These are phyloP conservation scores for Alternaria alternata DNA, from an alignment of 2,329 filamentous ascomycete genomes.

Conservation along the genomic window DNA sequence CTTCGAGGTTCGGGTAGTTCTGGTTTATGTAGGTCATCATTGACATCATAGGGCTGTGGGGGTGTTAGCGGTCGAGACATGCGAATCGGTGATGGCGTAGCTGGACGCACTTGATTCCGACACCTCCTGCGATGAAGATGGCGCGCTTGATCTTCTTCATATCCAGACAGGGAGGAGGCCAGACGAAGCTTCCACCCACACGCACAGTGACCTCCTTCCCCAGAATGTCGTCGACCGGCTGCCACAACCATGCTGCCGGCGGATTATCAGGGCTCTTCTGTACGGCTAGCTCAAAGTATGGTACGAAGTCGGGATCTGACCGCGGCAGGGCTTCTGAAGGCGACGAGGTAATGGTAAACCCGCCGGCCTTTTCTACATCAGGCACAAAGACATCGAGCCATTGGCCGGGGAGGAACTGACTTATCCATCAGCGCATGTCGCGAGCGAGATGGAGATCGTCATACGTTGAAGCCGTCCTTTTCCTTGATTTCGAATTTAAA, in stretches of 20 bases:
- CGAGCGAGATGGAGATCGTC: constrained; percentile 33
- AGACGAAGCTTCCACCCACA: constrained; percentile 82
- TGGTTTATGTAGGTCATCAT: constrained; percentile 71
- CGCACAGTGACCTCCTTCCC: constrained; percentile 69
- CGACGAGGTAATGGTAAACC: constrained; percentile 86
- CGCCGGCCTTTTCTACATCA: constrained; percentile 72
- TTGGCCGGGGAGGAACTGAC: constrained; percentile 78
- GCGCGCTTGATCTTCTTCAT: constrained; percentile 61
- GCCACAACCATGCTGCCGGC: constrained; percentile 80
- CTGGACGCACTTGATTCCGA: constrained; percentile 75
- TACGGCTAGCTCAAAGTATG: constrained; percentile 79
- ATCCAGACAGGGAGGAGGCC: constrained; percentile 68
- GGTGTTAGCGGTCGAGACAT: constrained; percentile 17
- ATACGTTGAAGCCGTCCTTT: constrained; percentile 60
- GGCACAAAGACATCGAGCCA: constrained; percentile 88
- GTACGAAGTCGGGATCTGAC: constrained; percentile 31
- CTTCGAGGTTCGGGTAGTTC: constrained; percentile 50
- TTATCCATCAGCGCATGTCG: constrained; percentile 41
- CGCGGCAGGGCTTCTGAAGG: constrained; percentile 62
- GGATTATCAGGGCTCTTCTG: constrained; percentile 76
- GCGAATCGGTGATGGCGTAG: not conserved
- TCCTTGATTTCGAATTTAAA: constrained; percentile 69
- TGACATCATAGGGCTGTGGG: constrained; percentile 71
- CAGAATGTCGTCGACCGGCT: constrained; percentile 62
- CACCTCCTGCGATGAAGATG: constrained; percentile 80